Base-by-base conservation (phyloP, 345 rosid species). In the Hevea brasiliensis region DNA sequence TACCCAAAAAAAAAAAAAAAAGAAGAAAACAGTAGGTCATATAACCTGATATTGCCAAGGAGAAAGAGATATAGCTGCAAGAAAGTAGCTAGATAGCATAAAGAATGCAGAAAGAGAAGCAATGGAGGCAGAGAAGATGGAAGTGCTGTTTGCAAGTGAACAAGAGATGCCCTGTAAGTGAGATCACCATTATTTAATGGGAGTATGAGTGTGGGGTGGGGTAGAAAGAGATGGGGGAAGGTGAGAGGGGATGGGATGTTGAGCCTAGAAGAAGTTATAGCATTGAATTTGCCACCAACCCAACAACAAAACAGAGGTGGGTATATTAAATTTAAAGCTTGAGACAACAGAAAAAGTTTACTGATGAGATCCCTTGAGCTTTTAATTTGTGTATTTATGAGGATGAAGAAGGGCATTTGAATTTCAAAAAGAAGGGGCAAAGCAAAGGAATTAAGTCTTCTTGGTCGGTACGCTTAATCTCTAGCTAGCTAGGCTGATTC, bases 251-350 rank as follows among this genome's bases (percentile, higher is more conserved):
- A 32, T 32, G 37, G 37, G 37, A 27, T 61, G 68, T 70, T 42
- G 58, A 59, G 79, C 61, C 61, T 63, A 44, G 68, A 74, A 75
- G 58, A 75, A 61, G 83, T 71, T 47, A 1, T 17, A 72, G 89
- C 92, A 89, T 85, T 91, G 83, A 91, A 91, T 88, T 79, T 74
- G 86, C 84, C 89, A 89, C 86, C 94, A 88, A 91, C 97, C 84
- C 86, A 86, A 79, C 84, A 81, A 80, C 87, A 88, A 81, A 88
- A 83, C 77, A 75, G 64, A 77, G 84, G 85, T 84, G 79, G 81
- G 83, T 74, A 45, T 76, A 85, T 83, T 87, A 82, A 88, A 84
- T 90, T 77, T 76, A 51, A 82, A 75, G 81, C 74, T 23, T 72
- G 21, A 61, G 72, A 72, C 80, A 84, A 74, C 61, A 79, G 70